phyloP scores from a whole-genome alignment of 306 rosid species.

The Begonia masoniana region DNA sequence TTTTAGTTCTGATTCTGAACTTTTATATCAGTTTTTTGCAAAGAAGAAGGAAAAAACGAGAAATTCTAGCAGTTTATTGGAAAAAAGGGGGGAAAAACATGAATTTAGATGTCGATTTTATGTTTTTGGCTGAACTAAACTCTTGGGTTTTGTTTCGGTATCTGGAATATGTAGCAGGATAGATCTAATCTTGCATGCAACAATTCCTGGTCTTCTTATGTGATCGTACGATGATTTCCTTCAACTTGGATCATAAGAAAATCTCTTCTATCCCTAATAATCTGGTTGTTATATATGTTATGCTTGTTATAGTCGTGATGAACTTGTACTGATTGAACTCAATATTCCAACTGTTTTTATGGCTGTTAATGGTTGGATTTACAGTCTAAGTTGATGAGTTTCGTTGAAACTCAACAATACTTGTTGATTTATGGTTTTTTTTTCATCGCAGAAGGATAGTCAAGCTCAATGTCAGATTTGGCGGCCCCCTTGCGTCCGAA shows the following conservation, averaged over 20 bases:
- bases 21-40: background rate
- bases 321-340: too few species aligned
- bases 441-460: slow-evolving; percentile 4
- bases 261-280: too few species aligned
- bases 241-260: too few species aligned
- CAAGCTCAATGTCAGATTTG: slow-evolving; percentile 62
- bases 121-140: background rate
- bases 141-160: background rate
- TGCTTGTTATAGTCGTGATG: too few species aligned
- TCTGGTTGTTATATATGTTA: too few species aligned
- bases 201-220: background rate
- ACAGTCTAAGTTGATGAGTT: too few species aligned
- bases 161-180: background rate
- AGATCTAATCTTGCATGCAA: background rate
- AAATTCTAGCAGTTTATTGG: background rate
- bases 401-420: too few species aligned
- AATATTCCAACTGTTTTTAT: too few species aligned
- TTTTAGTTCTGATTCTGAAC: slow-evolving; percentile 1
- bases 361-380: too few species aligned
- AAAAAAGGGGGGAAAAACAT: background rate
- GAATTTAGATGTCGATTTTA: background rate
- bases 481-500: slow-evolving; percentile 71
- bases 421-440: background rate
- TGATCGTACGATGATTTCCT: too few species aligned
- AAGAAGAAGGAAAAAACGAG: too few species aligned